Base-by-base conservation (phyloP, 441 rosid genomes). In the Pelargonium cotyledonis region DNA sequence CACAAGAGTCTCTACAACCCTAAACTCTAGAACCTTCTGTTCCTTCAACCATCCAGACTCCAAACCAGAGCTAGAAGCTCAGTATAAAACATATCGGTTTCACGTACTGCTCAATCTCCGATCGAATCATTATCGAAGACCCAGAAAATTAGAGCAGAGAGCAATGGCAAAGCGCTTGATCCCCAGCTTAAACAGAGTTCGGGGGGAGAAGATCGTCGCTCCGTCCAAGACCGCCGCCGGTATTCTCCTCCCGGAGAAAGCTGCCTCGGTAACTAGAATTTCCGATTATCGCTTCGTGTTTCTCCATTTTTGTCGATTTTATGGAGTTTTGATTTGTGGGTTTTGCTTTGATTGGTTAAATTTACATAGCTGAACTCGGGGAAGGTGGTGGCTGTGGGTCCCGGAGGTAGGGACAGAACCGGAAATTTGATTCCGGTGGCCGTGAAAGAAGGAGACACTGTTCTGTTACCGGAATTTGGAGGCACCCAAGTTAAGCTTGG, bases 161-260 rank as follows among this genome's bases (percentile, higher is more conserved):
- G n/a, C n/a, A n/a, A n/a, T 91, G 97, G 89, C 92, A 44, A 91
- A 80, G 82, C 92, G 96, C 9, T 75, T 91, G 78, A 74, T 89
- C 69, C 97, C 96, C 1, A 57, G 86, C 7, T 70, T 91, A 3
- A 87, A 86, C 70, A 85, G 93, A 55, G 79, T 89, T 1, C 82
- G 89, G 65, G 82, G 89, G 43, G 93, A 91, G 84, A 89, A 89
- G 77, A 78, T 85, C 73, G 58, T 80, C 63, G 88, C 88, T 68
- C 93, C 93, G 5, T 77, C 93, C 49, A 85, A 85, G 61, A 89
- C 93, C 58, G 70, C 74, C 35, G 81, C 86, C 14, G 93, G 96
- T 6, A 86, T 89, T 74, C 84, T 89, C 69, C 79, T 91, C 8
- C 95, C 97, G 0, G 97, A 89, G 75, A 80, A 76, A 67, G 75